Evolutionary conservation across 2,329 filamentous ascomycete species (phyloP).

Genomic region (Penicillium crustosum): DNA sequence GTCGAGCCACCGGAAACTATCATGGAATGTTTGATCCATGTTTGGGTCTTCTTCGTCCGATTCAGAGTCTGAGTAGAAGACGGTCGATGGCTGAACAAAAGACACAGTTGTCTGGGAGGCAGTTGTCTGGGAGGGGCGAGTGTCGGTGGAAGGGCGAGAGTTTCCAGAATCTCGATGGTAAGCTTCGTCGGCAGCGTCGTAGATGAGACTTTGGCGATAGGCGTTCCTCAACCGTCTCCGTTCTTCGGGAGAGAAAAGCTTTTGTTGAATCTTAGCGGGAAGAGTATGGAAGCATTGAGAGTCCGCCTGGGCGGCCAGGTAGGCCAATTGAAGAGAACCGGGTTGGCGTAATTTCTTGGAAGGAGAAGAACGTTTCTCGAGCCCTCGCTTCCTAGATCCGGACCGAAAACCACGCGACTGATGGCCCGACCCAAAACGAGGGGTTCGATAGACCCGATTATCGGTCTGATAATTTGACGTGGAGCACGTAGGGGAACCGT

Average conservation of each 20-base stretch:
- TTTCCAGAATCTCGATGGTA: constrained; percentile 47
- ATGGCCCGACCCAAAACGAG: constrained; percentile 13
- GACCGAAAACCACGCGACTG: constrained; percentile 20
- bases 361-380: constrained; percentile 19
- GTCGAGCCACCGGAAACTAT: constrained; percentile 72
- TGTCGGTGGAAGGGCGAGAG: constrained; percentile 32
- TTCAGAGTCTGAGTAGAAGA: constrained; percentile 33
- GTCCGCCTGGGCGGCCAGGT: constrained; percentile 54
- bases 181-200: constrained; percentile 60
- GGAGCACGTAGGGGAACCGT: constrained; percentile 18
- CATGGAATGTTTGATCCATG: constrained; percentile 59
- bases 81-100: constrained; percentile 23
- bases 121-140: constrained; percentile 14
- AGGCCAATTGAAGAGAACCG: constrained; percentile 38
- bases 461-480: constrained; percentile 19
- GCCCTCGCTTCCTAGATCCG: constrained; percentile 15
- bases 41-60: constrained; percentile 35
- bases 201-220: constrained; percentile 53
- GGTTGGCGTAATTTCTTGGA: constrained; percentile 36
- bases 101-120: constrained; percentile 15
- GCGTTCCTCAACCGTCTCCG: constrained; percentile 59
- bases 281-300: constrained; percentile 68
- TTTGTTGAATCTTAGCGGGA: constrained; percentile 70
- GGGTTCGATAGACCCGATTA: constrained; percentile 22
- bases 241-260: constrained; percentile 71